phyloP scores from a whole-genome alignment of 768 basidiomycete species.

The Imleria badia region DNA sequence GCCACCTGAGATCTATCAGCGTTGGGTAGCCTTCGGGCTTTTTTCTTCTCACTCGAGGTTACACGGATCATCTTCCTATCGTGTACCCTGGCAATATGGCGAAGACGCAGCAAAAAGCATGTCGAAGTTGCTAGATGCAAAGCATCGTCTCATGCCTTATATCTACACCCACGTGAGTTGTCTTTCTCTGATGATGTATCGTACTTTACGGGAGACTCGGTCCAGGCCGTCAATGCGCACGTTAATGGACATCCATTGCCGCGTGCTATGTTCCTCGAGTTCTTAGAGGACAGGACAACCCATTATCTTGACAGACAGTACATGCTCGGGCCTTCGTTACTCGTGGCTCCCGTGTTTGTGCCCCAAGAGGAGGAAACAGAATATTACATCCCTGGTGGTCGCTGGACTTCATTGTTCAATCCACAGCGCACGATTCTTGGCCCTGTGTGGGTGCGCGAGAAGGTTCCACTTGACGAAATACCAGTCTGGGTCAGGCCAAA shows the following conservation, averaged over 20 bases:
- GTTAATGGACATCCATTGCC: constrained; percentile 54
- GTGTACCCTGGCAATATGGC: constrained; percentile 77
- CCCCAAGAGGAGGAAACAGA: constrained; percentile 52
- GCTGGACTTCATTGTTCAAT: constrained; percentile 62
- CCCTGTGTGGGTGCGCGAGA: constrained; percentile 60
- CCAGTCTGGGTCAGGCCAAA: constrained; percentile 67
- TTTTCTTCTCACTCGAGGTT: constrained; percentile 76
- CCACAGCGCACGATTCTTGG: constrained; percentile 53
- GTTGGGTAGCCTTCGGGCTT: constrained; percentile 75
- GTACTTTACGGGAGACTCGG: not conserved
- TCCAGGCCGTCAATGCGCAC: constrained; percentile 52
- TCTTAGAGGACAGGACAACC: constrained; percentile 56
- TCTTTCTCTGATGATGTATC: not conserved
- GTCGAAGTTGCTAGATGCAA: constrained; percentile 59
- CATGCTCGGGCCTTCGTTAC: constrained; percentile 56
- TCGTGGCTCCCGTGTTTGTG: constrained; percentile 63
- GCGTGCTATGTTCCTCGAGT: constrained; percentile 69
- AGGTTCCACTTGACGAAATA: constrained; percentile 61
- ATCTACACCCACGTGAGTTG: constrained; percentile 52
- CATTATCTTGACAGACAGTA: constrained; percentile 62
- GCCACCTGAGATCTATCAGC: constrained; percentile 66
- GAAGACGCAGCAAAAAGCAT: constrained; percentile 66
- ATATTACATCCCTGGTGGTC: constrained; percentile 60
- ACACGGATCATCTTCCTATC: constrained; percentile 72
- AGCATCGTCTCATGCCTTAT: constrained; percentile 76